Percentiles rank a stretch among this genome's conserved stretches.
Conservation (phyloP, 768 basidiomycete species). For the Hemileccinum rubropunctum region DNA sequence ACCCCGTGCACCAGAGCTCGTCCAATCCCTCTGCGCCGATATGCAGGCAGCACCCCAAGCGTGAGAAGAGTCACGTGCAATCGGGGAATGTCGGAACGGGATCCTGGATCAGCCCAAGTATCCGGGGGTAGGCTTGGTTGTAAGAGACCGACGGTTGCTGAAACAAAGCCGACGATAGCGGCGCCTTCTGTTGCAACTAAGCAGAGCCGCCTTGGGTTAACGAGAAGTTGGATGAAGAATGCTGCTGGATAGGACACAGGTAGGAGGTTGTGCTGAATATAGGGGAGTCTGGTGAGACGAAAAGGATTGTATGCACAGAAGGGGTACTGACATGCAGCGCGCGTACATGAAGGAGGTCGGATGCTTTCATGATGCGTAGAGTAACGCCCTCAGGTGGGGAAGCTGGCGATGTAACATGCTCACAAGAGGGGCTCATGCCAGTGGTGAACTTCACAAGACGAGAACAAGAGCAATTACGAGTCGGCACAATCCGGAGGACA, state of each 20-base stretch:
- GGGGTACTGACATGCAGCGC: conserved; percentile 22
- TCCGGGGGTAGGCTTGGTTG: background rate
- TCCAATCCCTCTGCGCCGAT: conserved; percentile 29
- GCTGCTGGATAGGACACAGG: conserved; percentile 27
- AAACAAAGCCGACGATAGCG: conserved; percentile 27
- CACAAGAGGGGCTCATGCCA: conserved; percentile 9
- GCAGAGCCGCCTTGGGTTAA: conserved; percentile 30
- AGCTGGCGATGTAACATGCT: background rate
- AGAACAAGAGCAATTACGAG: background rate
- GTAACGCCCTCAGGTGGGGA: conserved; percentile 8
- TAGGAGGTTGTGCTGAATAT: conserved; percentile 21
- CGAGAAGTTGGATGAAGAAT: conserved; percentile 33
- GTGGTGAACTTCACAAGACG: background rate
- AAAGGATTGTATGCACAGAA: background rate
- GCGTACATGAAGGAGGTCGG: conserved; percentile 28
- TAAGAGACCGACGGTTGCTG: conserved; percentile 18
- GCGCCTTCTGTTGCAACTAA: conserved; percentile 24
- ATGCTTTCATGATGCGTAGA: conserved; percentile 28
- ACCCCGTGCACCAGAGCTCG: conserved; percentile 28
- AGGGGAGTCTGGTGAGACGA: conserved; percentile 2
- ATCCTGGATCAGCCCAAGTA: conserved; percentile 1
- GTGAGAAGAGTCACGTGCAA: conserved; percentile 28
- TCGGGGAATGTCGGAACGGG: conserved; percentile 8
- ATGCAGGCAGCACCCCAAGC: conserved; percentile 27
- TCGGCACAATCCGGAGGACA: conserved; percentile 20